Base-by-base conservation (phyloP, 371 early-diverging fungal species). In the Mortierella sp. region DNA sequence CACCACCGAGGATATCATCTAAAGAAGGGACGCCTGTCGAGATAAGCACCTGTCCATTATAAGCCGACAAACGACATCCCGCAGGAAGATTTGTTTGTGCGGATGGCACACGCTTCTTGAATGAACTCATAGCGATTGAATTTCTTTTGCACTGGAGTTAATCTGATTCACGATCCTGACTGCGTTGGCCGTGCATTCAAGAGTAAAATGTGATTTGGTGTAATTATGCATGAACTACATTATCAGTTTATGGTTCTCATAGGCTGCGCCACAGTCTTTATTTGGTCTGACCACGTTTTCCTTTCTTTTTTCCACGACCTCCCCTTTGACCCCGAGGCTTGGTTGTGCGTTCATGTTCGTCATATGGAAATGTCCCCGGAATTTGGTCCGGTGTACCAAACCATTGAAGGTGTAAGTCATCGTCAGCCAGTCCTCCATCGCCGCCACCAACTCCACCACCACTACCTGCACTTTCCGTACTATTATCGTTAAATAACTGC, bases 1-100 rank as follows among this genome's bases (percentile, higher is more conserved):
- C 97, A 42, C 94, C 96, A 42, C 94, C 95, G 2, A 91, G 84
- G 70, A 95, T 90, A 82, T 95, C 95, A 83, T 97, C 97, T 40
- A 96, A 84, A 2, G 96, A 93, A 5, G 94, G 93, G 0, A 94
- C 91, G n/a, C 97, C 97, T 0, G 94, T 94, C 0, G 97, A 96
- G 7, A 93, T 88, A 34, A 96, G 85, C 4, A 92, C 86, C 70
- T 92, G 92, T 7, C 93, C 93, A 69, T 91, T 96, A 72, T 93
- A 92, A 0, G 94, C 89, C 37, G 95, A 94, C 13, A 94, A 84
- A 19, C 92, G 88, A 42, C 94, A 89, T 26, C 93, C 95, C 5
- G 90, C 86, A n/a, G 95, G 95, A 26, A 89, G 84, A 75, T 86
- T 89, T 6, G 90, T 86, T 66, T 91, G 92, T 45, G 86, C 88